phyloP scores from a whole-genome alignment of 192 early-diverging fungal genomes.

The Anaeromyces robustus region DNA sequence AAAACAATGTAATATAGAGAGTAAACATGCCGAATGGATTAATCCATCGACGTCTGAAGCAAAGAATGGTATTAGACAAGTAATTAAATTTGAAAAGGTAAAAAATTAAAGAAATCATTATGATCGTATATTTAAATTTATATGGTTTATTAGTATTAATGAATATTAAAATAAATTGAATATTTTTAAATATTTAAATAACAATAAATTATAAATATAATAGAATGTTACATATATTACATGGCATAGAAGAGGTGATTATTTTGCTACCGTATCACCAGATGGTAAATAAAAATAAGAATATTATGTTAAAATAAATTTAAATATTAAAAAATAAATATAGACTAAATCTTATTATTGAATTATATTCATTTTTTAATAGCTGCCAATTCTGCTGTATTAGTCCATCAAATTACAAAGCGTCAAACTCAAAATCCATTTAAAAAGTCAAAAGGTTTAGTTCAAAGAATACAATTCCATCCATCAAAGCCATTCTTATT shows the following conservation, averaged over 20 bases:
- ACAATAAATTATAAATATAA: background rate
- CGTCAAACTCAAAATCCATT: conserved; percentile 83
- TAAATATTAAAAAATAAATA: background rate
- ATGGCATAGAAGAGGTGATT: conserved; percentile 97
- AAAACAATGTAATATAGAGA: background rate
- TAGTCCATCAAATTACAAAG: conserved; percentile 84
- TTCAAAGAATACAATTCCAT: conserved; percentile 84
- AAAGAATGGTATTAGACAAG: background rate
- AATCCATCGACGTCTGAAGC: background rate
- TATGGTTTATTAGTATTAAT: no score
- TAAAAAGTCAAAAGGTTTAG: conserved; percentile 70
- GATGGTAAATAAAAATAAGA: conserved; percentile 32
- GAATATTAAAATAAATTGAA: no score
- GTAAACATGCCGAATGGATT: background rate
- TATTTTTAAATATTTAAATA: no score
- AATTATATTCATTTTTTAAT: background rate
- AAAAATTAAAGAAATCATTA: background rate
- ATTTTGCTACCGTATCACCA: conserved; percentile 72
- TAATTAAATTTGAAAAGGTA: background rate
- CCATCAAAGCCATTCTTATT: conserved; percentile 83
- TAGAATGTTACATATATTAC: conserved; percentile 59
- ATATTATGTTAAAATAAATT: background rate
- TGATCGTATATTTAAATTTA: no score
- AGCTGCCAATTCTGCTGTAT: conserved; percentile 47
- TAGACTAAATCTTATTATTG: no score